phyloP scores from a whole-genome alignment of 371 early-diverging fungal species.

The Rhizopus delemar region DNA sequence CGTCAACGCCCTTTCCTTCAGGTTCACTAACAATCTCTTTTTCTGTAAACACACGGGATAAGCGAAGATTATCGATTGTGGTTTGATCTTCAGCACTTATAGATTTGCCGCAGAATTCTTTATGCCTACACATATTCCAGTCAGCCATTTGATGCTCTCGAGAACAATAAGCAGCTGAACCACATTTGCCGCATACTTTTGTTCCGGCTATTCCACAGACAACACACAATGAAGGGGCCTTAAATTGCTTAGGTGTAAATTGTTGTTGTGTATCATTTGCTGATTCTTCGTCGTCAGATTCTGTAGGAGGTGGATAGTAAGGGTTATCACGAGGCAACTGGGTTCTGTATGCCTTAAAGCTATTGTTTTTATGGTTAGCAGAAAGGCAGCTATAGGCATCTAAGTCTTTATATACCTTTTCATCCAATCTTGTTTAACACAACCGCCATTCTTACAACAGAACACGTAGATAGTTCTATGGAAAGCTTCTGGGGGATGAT shows the following conservation, averaged over 20 bases:
- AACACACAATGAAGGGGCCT: conserved; percentile 36
- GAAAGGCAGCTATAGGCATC: background rate
- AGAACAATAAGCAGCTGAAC: conserved; percentile 74
- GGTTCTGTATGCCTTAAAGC: conserved; percentile 83
- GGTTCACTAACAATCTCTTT: conserved; percentile 77
- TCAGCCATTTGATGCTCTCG: conserved; percentile 83
- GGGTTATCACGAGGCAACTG: conserved; percentile 85
- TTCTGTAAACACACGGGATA: conserved; percentile 60
- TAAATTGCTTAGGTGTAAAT: conserved; percentile 39
- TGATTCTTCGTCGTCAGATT: conserved; percentile 41
- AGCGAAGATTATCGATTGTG: conserved; percentile 25
- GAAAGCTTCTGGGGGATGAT: conserved; percentile 82
- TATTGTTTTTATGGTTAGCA: conserved; percentile 21
- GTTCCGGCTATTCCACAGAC: conserved; percentile 81
- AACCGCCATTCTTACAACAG: conserved; percentile 84
- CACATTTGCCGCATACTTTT: conserved; percentile 81
- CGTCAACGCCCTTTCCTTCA: conserved; percentile 58
- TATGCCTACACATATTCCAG: conserved; percentile 82
- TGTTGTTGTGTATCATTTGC: conserved; percentile 24
- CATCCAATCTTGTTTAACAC: conserved; percentile 67
- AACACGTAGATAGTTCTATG: conserved; percentile 90
- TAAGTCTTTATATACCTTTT: conserved; percentile 44
- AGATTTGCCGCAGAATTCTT: conserved; percentile 58
- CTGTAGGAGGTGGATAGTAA: conserved; percentile 59
- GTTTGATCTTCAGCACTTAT: conserved; percentile 20